Base-by-base conservation (phyloP, 1,139 yeast genomes). In the Magnusiomyces magnusii region DNA sequence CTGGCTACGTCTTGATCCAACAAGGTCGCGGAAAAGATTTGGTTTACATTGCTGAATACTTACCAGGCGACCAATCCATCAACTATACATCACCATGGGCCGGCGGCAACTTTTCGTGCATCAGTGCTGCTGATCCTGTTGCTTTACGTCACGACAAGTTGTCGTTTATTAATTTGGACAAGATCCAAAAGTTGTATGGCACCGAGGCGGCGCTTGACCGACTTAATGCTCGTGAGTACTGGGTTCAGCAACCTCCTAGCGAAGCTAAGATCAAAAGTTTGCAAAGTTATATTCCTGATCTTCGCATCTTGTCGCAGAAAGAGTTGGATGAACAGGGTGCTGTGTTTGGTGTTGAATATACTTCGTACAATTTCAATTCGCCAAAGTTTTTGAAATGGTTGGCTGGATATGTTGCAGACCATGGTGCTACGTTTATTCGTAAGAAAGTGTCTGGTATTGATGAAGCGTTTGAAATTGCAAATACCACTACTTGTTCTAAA, bases 51-150 rank as follows among this genome's bases (percentile, higher is more conserved):
- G 87, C 84, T 1, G 78, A 81, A 64, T 78, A 75, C 63, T 69
- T 82, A 47, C 87, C 87, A 0, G 87, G 87, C 2, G 87, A 84
- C 65, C 84, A 80, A 65, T 81, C 85, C 1, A 78, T 79, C 58
- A 71, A 77, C 51, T 84, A 80, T 66, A 81, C 87, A 1, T 82
- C 86, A 0, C 87, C 87, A 1, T 83, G 83, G 76, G 87, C 87
- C 1, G 71, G 71, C 21, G 70, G 65, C 17, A 80, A 80, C 68
- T 82, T 83, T 66, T 81, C 86, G 2, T 80, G 85, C 66, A 83
- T 84, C 59, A 77, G 85, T 0, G 84, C 82, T 1, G 77, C 77
- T 62, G 85, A 81, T 63, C 73, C 75, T 1, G 76, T 71, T 5
- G 78, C 83, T 0, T 66, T 83, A 55, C 69, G 67, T 10, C 81